Evolutionary conservation across 768 basidiomycete genomes (phyloP).

Genomic region (Suillus subaureus): DNA sequence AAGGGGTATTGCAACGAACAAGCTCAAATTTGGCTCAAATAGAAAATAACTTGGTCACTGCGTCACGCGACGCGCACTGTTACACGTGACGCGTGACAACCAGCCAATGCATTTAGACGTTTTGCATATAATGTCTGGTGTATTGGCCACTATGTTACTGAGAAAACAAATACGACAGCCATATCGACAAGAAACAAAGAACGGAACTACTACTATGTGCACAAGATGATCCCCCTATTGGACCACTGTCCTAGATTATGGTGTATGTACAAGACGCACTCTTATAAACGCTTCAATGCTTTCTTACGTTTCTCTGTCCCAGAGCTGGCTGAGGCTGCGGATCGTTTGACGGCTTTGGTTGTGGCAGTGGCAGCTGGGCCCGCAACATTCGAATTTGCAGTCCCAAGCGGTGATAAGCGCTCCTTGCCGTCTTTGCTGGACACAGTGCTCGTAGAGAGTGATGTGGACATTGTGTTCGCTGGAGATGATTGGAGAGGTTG

Average conservation of each 20-base stretch:
- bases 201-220: background rate
- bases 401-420: constrained; percentile 69
- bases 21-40: background rate
- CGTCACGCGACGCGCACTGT: constrained; percentile 19
- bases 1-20: background rate
- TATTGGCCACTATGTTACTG: background rate
- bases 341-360: constrained; percentile 69
- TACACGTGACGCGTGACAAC: constrained; percentile 16
- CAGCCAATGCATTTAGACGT: no score
- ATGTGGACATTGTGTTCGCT: constrained; percentile 44
- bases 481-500: constrained; percentile 37
- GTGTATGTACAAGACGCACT: constrained; percentile 9
- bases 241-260: constrained; percentile 4
- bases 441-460: constrained; percentile 36
- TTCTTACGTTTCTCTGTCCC: constrained; percentile 87
- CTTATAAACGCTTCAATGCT: constrained; percentile 76
- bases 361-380: constrained; percentile 35
- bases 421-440: constrained; percentile 47
- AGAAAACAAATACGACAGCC: constrained; percentile 5
- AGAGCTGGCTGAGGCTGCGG: constrained; percentile 54
- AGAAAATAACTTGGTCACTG: constrained; percentile 4
- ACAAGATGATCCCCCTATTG: background rate
- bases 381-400: constrained; percentile 69
- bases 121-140: background rate
- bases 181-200: constrained; percentile 4